Percentiles rank a stretch among this genome's conserved stretches.
phyloP scores from a whole-genome alignment of 768 basidiomycete species.

The Sutorius australiensis region DNA sequence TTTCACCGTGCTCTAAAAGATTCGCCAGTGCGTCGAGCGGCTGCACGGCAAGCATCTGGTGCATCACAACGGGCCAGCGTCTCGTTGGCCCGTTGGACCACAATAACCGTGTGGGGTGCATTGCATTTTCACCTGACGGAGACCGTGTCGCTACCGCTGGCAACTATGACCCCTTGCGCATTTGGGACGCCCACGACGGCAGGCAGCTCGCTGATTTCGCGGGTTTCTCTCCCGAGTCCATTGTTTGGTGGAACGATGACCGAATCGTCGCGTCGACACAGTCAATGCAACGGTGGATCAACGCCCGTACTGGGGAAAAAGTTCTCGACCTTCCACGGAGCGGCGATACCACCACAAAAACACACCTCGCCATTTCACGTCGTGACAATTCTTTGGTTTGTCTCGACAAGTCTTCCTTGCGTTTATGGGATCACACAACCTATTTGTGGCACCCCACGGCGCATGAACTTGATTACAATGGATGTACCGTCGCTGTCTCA shows the following conservation, averaged over 20 bases:
- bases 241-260: constrained; percentile 17
- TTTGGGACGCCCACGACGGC: constrained; percentile 13
- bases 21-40: constrained; percentile 13
- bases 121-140: constrained; percentile 16
- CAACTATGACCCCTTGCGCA: constrained; percentile 3
- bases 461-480: constrained; percentile 1
- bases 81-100: constrained; percentile 16
- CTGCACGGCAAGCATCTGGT: constrained; percentile 5
- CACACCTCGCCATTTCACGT: constrained; percentile 11
- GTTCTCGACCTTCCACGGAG: constrained; percentile 9
- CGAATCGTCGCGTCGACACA: constrained; percentile 10
- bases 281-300: constrained; percentile 12
- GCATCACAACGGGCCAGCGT: constrained; percentile 7
- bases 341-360: not conserved
- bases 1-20: constrained; percentile 16
- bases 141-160: constrained; percentile 12
- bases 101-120: constrained; percentile 5
- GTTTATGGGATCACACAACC: constrained; percentile 8
- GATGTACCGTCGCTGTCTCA: constrained; percentile 8
- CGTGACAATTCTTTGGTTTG: not conserved
- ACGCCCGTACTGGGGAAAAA: constrained; percentile 4
- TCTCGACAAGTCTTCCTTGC: constrained; percentile 2
- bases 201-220: not conserved
- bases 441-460: constrained; percentile 1
- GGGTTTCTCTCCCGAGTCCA: constrained; percentile 8